Conservation (phyloP, 2,329 filamentous ascomycete species). For the Cladosporium halotolerans region DNA sequence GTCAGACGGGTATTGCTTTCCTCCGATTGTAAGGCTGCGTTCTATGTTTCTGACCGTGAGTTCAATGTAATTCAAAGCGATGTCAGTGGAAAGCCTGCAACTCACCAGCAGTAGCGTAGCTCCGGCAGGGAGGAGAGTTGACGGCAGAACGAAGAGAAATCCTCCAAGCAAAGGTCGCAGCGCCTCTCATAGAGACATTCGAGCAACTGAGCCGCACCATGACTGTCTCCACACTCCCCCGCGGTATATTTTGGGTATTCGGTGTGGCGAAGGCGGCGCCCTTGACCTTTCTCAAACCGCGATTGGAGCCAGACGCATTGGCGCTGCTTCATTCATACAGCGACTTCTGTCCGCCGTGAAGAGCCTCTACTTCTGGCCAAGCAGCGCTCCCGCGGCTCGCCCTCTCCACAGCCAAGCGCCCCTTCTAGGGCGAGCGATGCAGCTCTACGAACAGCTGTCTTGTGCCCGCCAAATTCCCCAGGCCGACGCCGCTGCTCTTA, state of each 20-base stretch:
- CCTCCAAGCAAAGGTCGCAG: neutral
- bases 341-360: neutral
- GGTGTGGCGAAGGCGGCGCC: no score
- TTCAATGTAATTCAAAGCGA: neutral
- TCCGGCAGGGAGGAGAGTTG: neutral
- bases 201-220: constrained; percentile 1
- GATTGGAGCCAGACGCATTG: no score
- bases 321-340: neutral
- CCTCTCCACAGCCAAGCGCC: neutral
- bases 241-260: no score
- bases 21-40: constrained; percentile 48
- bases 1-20: constrained; percentile 61
- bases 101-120: constrained; percentile 9
- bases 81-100: neutral
- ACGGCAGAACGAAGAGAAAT: neutral
- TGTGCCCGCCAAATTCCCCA: constrained; percentile 8
- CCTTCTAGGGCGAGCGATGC: neutral
- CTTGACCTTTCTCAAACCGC: no score
- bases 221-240: no score
- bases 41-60: constrained; percentile 3
- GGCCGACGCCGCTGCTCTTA: neutral
- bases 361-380: neutral
- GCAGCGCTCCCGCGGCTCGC: neutral
- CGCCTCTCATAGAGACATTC: constrained; percentile 3
- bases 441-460: constrained; percentile 10